phyloP scores from a whole-genome alignment of 140 eudicot species.

The Stevia rebaudiana region DNA sequence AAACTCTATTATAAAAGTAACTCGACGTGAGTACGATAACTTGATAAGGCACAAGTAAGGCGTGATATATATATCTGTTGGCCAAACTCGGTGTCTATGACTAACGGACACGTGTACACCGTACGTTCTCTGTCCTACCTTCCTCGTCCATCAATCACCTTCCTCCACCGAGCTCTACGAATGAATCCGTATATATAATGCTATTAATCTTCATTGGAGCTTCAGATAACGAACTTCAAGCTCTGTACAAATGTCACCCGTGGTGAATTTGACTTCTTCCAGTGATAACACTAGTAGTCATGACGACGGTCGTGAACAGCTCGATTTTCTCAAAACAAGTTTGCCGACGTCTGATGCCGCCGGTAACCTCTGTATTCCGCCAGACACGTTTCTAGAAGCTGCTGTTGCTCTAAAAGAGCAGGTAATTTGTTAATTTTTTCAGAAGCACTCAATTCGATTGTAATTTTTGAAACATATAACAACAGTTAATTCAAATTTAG shows the following conservation, averaged over 20 bases:
- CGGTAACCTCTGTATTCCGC: slow-evolving; percentile 28
- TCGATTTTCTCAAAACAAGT: slow-evolving; percentile 27
- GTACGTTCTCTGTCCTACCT: slow-evolving; percentile 9
- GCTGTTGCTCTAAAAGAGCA: slow-evolving; percentile 63
- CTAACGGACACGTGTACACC: slow-evolving; percentile 26
- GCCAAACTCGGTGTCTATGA: slow-evolving; percentile 21
- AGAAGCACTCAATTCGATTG: not conserved
- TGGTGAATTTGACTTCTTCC: slow-evolving; percentile 38
- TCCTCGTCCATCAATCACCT: slow-evolving; percentile 20
- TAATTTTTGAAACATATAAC: not conserved
- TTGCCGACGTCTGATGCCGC: slow-evolving; percentile 17
- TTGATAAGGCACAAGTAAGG: slow-evolving; percentile 11
- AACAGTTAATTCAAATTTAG: no score
- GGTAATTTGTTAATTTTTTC: slow-evolving; percentile 28
- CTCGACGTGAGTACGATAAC: no score
- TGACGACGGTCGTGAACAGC: slow-evolving; percentile 37
- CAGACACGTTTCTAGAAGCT: slow-evolving; percentile 53
- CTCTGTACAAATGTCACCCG: slow-evolving; percentile 32
- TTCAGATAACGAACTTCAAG: not conserved
- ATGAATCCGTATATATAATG: not conserved
- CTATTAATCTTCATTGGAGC: not conserved
- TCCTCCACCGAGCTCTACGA: slow-evolving; percentile 15
- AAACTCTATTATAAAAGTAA: no score
- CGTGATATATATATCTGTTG: slow-evolving; percentile 23
- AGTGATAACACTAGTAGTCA: slow-evolving; percentile 24